Evolutionary conservation across 208 protist genomes (phyloP), one percentile per base, ranked within the genome.

Genomic region (Vickermania spadyakhi): DNA sequence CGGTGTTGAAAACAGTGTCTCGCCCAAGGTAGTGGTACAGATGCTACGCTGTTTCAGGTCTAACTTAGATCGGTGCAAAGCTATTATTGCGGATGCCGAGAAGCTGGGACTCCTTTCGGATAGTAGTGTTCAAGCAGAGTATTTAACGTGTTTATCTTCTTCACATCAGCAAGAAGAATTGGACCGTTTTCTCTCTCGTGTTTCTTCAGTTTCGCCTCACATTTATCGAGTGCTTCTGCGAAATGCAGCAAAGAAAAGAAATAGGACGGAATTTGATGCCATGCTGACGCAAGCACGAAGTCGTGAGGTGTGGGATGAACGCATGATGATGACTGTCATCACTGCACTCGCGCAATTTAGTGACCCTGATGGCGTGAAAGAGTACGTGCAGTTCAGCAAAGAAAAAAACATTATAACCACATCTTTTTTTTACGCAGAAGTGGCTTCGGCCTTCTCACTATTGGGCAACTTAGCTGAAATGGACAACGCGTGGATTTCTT

Each of bases 341-440:
- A 78, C 70, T 18, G 81, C 71, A 1, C 63, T 88, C 18, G 76
- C 72, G 7, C 58, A 73, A 41, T 93, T 91, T 53, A 73, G 83
- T 31, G 86, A 96, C 68, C 42, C 61, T 11, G 79, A 77, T 4
- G 77, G 70, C 0, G 82, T 93, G n/a, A 69, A 77, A 41, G 42
- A 52, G 7, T 91, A 84, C 58, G 71, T 96, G 22, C 68, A 80
- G 58, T 61, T 77, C 59, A 83, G 78, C 1, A 27, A 80, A 23
- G 62, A 60, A 22, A 80, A 69, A 50, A 69, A 80, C 25, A 31
- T 64, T 3, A 66, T 91, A 1, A 71, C 66, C 54, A 70, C 79
- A 0, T 72, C 85, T 4, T 59, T 88, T 14, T 96, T 96, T 70
- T 96, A 87, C 60, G 68, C 81, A n/a, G 78, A 89, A 45, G 81